Conservation (phyloP, 73 alveolate genomes). For the Paramecium sonneborni region DNA sequence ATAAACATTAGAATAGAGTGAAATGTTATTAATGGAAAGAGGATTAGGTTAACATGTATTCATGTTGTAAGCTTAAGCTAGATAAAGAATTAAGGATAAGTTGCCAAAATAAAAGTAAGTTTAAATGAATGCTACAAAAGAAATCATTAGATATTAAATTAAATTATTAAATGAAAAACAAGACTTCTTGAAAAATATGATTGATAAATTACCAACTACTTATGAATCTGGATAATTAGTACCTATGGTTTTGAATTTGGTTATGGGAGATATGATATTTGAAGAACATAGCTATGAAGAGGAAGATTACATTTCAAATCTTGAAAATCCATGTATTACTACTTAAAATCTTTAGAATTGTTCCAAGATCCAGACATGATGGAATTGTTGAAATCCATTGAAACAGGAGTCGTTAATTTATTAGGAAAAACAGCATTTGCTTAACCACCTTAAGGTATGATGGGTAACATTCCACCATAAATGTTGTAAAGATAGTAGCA, state of each 20-base stretch:
- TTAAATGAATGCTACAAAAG: conserved; percentile 29
- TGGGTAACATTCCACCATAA: background rate
- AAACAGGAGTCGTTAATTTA: conserved; percentile 43
- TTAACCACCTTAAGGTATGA: background rate
- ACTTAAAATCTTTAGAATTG: background rate
- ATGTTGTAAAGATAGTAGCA: background rate
- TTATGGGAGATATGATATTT: conserved; percentile 46
- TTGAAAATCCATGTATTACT: conserved; percentile 43
- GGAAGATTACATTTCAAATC: conserved; percentile 53
- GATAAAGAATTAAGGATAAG: conserved; percentile 62
- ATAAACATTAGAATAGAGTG: conserved; percentile 56
- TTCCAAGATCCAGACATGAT: conserved; percentile 32
- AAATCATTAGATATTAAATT: conserved; percentile 57
- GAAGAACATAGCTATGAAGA: conserved; percentile 60
- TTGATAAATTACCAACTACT: conserved; percentile 47
- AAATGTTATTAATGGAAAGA: conserved; percentile 61
- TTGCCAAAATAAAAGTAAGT: conserved; percentile 55
- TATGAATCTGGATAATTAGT: conserved; percentile 54
- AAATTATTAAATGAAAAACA: conserved; percentile 50
- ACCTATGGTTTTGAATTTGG: conserved; percentile 52
- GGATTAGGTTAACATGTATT: conserved; percentile 62
- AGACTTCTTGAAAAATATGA: conserved; percentile 30
- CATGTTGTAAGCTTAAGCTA: conserved; percentile 59
- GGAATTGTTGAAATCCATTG: conserved; percentile 57
- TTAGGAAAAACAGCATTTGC: conserved; percentile 37